Evolutionary conservation across 441 rosid species (phyloP), one percentile per base, ranked within the genome.

Genomic region (Daphne laureola): DNA sequence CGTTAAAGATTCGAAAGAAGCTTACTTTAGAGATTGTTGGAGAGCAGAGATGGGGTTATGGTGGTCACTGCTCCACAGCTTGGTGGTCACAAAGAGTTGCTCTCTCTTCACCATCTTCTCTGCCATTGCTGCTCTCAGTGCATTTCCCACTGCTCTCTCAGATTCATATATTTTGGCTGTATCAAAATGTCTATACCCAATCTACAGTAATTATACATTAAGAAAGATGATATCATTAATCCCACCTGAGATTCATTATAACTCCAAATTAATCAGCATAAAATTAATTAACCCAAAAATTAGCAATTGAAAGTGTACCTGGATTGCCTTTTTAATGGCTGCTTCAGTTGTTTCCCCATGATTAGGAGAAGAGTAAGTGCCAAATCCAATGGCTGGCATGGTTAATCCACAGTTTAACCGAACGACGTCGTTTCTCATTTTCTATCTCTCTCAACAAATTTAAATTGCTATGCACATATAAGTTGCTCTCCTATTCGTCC

Each of bases 141-240:
- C 96, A 58, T 54, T 72, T n/a, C 98, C 98, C 14, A 87, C 70
- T 2, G 92, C 90, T 53, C 84, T 69, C 79, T 90, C 96, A 0
- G 96, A 85, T 26, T 85, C 87, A 59, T 90, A 90, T 48, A 90
- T 76, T 65, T 72, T 83, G 14, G 96, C 96, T 0, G 98, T 85
- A 66, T 85, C 98, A 44, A 90, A 78, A 71, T 87, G 96, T 61
- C 90, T 73, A 53, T 85, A 90, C 18, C 98, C 96, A 67, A 74
- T 67, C 98, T 90, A 83, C 58, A 65, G 25, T 21, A 18, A 1
- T 18, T 21, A 21, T 21, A n/a, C n/a, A n/a, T n/a, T n/a, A n/a
- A n/a, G n/a, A n/a, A n/a, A n/a, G n/a, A n/a, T n/a, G n/a, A n/a
- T n/a, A n/a, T n/a, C n/a, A n/a, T n/a, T n/a, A n/a, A n/a, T n/a